Conservation (phyloP, 202 grass and related monocot genomes). For the Musa balbisiana region DNA sequence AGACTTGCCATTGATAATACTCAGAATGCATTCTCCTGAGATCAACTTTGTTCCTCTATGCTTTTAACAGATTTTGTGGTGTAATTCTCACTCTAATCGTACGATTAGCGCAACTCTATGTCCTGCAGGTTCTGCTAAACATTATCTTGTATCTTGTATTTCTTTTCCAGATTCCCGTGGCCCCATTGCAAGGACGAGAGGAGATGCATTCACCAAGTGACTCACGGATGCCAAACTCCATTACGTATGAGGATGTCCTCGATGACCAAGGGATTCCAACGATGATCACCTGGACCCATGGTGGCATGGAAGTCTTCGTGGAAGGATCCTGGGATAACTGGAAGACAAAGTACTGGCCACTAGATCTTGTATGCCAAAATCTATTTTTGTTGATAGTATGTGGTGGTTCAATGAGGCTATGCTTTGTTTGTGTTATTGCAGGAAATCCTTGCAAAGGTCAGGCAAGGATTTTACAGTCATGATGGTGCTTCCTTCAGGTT, state of each 20-base stretch:
- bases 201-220: slow-evolving; percentile 1
- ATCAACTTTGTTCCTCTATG: no score
- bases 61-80: no score
- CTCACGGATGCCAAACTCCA: not conserved
- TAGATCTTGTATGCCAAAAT: not conserved
- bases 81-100: no score
- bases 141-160: not conserved
- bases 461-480: slow-evolving; percentile 24
- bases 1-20: not conserved
- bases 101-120: no score
- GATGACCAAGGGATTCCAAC: slow-evolving; percentile 27
- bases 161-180: slow-evolving; percentile 17
- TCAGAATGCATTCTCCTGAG: not conserved
- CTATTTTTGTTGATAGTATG: not conserved
- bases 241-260: slow-evolving; percentile 9
- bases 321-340: slow-evolving; percentile 40
- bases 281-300: slow-evolving; percentile 30
- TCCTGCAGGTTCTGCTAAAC: no score
- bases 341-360: slow-evolving; percentile 24
- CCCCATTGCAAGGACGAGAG: slow-evolving; percentile 22
- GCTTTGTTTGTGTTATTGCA: slow-evolving; percentile 1
- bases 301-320: slow-evolving; percentile 29
- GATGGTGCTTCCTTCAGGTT: slow-evolving; percentile 30
- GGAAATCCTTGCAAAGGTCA: slow-evolving; percentile 27
- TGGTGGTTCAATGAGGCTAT: not conserved